These are phyloP conservation scores for Chrysanthemum makinoi DNA, from an alignment of 129 eudicot species.

Conservation along the genomic window DNA sequence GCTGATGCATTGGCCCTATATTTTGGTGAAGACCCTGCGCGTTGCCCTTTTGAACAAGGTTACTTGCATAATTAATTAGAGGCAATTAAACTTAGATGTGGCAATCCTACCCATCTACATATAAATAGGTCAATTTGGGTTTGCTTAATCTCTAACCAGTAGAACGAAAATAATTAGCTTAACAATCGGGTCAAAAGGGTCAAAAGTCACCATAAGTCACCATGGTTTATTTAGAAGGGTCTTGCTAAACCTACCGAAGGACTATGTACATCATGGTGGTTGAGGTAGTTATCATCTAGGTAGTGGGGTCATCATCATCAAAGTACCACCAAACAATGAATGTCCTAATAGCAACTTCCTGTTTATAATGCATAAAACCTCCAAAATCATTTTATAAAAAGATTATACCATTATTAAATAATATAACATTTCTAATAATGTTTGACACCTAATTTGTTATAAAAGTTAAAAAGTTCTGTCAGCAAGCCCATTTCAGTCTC, in stretches of 20 bases:
- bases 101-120: neutral
- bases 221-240: neutral
- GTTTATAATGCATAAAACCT: slow-evolving; percentile 1
- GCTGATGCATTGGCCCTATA: slow-evolving; percentile 86
- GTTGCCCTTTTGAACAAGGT: slow-evolving; percentile 99
- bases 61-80: slow-evolving; percentile 17
- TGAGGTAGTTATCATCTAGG: no score
- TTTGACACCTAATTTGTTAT: neutral
- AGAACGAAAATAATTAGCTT: neutral
- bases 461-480: neutral
- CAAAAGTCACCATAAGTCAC: neutral
- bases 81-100: slow-evolving; percentile 7
- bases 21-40: slow-evolving; percentile 96
- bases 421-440: neutral
- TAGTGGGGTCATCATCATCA: no score
- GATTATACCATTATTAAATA: neutral
- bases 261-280: no score
- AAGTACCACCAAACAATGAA: no score
- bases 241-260: no score
- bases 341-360: no score
- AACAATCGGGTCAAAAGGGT: neutral
- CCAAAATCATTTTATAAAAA: no score
- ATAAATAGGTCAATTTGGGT: slow-evolving; percentile 1
- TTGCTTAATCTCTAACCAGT: neutral
- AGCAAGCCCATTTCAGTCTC: neutral